phyloP scores from a whole-genome alignment of 139 green algal species.

The Micromonas pusilla region DNA sequence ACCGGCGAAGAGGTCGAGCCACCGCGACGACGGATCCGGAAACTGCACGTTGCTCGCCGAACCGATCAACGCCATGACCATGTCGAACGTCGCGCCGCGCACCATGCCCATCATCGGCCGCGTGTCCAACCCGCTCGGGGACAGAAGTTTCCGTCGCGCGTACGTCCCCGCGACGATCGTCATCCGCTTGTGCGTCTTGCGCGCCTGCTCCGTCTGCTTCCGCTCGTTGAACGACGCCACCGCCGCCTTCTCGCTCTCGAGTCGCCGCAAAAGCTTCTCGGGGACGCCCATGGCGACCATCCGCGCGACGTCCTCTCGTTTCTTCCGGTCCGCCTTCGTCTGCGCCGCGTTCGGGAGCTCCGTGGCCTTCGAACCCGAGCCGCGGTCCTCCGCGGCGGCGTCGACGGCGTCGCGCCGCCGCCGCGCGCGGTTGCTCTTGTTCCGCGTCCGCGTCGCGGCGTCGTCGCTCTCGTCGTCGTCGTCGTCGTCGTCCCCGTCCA shows the following conservation, averaged over 20 bases:
- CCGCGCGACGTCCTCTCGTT: background rate
- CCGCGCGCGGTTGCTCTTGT: background rate
- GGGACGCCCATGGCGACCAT: conserved; percentile 5
- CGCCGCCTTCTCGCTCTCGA: background rate
- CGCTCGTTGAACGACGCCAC: background rate
- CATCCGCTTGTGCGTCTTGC: conserved; percentile 24
- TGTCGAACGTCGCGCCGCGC: conserved; percentile 44
- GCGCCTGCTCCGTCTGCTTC: conserved; percentile 8
- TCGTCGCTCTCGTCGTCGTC: background rate
- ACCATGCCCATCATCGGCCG: conserved; percentile 50
- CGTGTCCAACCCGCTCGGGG: conserved; percentile 28
- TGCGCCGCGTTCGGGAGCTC: background rate
- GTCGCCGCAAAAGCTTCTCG: background rate
- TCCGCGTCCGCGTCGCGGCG: no score
- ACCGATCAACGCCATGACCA: conserved; percentile 35
- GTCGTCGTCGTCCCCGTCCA: background rate
- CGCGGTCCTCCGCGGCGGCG: background rate
- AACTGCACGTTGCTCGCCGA: conserved; percentile 18
- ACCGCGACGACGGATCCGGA: conserved; percentile 32
- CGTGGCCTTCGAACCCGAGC: background rate
- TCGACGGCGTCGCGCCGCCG: background rate
- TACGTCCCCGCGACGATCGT: conserved; percentile 32
- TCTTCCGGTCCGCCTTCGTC: background rate
- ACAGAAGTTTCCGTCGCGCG: conserved; percentile 26
- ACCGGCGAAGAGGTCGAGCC: conserved; percentile 45